A percentile compares a stretch with the other conserved stretches of the same genome.
Conservation (phyloP, 1,284 basidiomycete genomes). For the Coniferiporia weirii region DNA sequence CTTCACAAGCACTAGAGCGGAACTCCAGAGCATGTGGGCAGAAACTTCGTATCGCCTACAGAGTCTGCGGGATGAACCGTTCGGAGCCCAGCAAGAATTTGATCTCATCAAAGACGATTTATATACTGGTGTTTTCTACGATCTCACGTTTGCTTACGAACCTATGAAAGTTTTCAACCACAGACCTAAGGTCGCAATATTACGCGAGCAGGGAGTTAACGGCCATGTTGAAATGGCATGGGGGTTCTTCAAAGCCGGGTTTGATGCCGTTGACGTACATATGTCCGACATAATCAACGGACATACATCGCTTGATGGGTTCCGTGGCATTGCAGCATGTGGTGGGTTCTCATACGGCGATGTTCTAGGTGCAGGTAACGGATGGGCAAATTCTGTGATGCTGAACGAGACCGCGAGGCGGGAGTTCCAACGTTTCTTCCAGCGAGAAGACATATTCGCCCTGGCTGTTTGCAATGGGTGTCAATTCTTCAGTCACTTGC, state of each 20-base stretch:
- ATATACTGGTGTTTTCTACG: slow-evolving; percentile 71
- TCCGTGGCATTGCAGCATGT: slow-evolving; percentile 90
- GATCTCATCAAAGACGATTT: slow-evolving; percentile 64
- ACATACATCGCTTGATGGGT: slow-evolving; percentile 54
- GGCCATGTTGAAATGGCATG: slow-evolving; percentile 99
- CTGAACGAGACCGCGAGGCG: slow-evolving; percentile 69
- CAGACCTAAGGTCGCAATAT: slow-evolving; percentile 88
- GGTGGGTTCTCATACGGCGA: slow-evolving; percentile 99
- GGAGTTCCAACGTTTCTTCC: slow-evolving; percentile 83
- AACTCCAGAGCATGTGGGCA: slow-evolving; percentile 85
- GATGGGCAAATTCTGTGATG: slow-evolving; percentile 94
- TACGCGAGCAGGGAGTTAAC: slow-evolving; percentile 98
- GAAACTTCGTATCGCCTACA: slow-evolving; percentile 96
- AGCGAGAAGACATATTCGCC: slow-evolving; percentile 76
- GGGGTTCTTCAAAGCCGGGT: slow-evolving; percentile 91
- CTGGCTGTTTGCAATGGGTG: slow-evolving; percentile 98
- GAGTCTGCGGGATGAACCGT: slow-evolving; percentile 79
- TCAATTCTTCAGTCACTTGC: slow-evolving; percentile 90
- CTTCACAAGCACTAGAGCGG: slow-evolving; percentile 62
- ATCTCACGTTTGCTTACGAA: slow-evolving; percentile 61
- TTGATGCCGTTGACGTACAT: slow-evolving; percentile 93
- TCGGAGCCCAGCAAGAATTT: slow-evolving; percentile 79
- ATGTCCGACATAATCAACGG: slow-evolving; percentile 95
- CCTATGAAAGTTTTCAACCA: slow-evolving; percentile 34
- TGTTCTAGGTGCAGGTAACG: slow-evolving; percentile 94